A percentile compares a stretch with the other conserved stretches of the same genome.
These are phyloP conservation scores for Diutina ranongensis DNA, from an alignment of 1,139 yeast species.

Conservation along the genomic window DNA sequence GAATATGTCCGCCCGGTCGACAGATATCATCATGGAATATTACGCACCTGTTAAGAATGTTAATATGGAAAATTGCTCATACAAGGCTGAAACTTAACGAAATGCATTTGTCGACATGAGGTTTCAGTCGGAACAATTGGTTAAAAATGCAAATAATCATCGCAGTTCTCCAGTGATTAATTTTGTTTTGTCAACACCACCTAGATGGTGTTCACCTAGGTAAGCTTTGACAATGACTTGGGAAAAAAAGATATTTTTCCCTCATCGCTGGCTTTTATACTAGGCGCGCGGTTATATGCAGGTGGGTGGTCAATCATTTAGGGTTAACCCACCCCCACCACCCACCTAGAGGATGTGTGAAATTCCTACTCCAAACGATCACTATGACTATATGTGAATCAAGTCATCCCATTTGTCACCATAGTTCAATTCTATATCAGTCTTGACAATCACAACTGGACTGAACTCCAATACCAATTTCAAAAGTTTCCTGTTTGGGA, in stretches of 20 bases:
- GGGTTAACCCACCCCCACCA: no score
- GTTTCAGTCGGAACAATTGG: constrained; percentile 80
- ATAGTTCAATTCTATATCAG: no score
- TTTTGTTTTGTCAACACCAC: background rate
- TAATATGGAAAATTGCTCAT: constrained; percentile 38
- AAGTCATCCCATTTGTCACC: no score
- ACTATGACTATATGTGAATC: no score
- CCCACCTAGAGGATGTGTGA: no score
- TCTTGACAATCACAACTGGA: no score
- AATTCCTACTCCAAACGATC: no score
- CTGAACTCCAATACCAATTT: no score
- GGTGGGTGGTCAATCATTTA: background rate
- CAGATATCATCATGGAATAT: constrained; percentile 41
- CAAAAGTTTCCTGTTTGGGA: no score
- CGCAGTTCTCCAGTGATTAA: constrained; percentile 17
- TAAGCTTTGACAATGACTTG: background rate
- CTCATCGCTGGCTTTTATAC: background rate
- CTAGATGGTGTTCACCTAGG: background rate
- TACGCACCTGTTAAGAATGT: no score
- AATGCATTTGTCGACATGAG: constrained; percentile 63
- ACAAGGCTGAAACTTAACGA: constrained; percentile 87
- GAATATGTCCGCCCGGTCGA: constrained; percentile 79
- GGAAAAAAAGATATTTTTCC: background rate
- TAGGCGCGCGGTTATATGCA: background rate
- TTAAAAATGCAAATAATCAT: constrained; percentile 59